Evolutionary conservation across 164 flowering plant genomes (phyloP).

Genomic region (Dillenia suffruticosa): DNA sequence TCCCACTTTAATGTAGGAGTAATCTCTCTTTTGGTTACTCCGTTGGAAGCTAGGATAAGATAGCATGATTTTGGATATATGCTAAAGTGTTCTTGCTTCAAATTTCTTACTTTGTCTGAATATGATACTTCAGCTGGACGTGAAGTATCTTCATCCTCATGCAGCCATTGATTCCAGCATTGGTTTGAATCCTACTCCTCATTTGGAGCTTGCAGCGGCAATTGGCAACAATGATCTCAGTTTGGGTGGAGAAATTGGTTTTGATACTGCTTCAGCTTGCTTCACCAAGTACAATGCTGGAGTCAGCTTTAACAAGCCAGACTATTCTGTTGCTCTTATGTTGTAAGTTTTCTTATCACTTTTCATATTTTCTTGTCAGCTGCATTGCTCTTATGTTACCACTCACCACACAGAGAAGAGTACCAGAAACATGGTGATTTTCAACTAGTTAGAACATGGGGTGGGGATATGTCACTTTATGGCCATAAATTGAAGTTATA

Average conservation of each 20-base stretch:
- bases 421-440: no score
- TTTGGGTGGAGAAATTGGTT: conserved; percentile 70
- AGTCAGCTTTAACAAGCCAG: conserved; percentile 54
- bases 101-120: no score
- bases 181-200: conserved; percentile 64
- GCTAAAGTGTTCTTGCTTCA: background rate
- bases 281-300: conserved; percentile 68
- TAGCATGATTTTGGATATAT: background rate
- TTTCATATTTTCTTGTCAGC: background rate
- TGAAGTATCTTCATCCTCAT: conserved; percentile 55
- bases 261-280: conserved; percentile 60
- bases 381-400: no score
- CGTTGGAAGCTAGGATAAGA: no score
- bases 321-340: conserved; percentile 57
- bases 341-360: conserved; percentile 39
- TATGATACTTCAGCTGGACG: conserved; percentile 50
- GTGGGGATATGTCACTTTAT: no score
- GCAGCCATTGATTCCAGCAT: conserved; percentile 63
- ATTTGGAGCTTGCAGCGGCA: conserved; percentile 54
- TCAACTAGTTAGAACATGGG: no score
- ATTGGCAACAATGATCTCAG: conserved; percentile 47
- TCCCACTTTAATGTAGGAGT: no score
- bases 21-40: no score
- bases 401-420: no score
- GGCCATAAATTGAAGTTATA: no score